A percentile compares a stretch with the other conserved stretches of the same genome.
Evolutionary conservation across 371 early-diverging fungal species (phyloP).

Genomic region (Lichtheimia corymbifera): DNA sequence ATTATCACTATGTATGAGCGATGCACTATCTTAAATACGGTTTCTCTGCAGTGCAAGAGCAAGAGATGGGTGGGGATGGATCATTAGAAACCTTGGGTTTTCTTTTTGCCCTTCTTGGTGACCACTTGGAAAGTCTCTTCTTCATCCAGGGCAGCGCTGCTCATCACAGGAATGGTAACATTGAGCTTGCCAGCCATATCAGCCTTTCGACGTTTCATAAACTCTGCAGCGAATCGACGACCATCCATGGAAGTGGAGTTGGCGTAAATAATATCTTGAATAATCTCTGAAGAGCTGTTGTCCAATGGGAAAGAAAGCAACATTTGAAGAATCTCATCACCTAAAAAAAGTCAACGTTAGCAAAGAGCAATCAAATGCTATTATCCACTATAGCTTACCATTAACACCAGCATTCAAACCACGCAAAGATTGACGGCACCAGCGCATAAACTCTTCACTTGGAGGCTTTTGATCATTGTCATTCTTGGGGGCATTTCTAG

Average conservation of each 20-base stretch:
- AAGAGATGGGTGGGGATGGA: too few relatives aligned
- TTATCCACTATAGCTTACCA: constrained; percentile 23
- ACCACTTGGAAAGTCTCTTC: constrained; percentile 54
- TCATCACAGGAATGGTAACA: constrained; percentile 30
- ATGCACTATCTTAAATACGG: too few relatives aligned
- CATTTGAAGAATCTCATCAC: constrained; percentile 78
- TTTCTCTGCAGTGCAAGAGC: too few relatives aligned
- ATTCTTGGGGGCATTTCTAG: constrained; percentile 12
- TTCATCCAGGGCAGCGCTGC: constrained; percentile 18
- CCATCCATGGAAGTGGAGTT: constrained; percentile 75
- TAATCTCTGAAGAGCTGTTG: constrained; percentile 72
- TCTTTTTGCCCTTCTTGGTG: constrained; percentile 59
- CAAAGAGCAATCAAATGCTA: neutral
- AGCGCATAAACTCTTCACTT: constrained; percentile 75
- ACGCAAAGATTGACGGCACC: constrained; percentile 72
- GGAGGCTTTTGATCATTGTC: constrained; percentile 50
- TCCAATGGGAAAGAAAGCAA: constrained; percentile 78
- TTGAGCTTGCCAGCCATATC: constrained; percentile 62
- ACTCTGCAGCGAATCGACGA: constrained; percentile 79
- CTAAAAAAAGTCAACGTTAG: constrained; percentile 10
- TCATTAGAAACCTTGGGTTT: constrained; percentile 11
- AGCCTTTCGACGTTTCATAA: constrained; percentile 75
- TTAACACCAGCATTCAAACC: constrained; percentile 69
- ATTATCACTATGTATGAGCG: too few relatives aligned
- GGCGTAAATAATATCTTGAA: constrained; percentile 80